These are phyloP conservation scores for Erythrobasidium yunnanense DNA, from an alignment of 768 basidiomycete species.

Conservation along the genomic window DNA sequence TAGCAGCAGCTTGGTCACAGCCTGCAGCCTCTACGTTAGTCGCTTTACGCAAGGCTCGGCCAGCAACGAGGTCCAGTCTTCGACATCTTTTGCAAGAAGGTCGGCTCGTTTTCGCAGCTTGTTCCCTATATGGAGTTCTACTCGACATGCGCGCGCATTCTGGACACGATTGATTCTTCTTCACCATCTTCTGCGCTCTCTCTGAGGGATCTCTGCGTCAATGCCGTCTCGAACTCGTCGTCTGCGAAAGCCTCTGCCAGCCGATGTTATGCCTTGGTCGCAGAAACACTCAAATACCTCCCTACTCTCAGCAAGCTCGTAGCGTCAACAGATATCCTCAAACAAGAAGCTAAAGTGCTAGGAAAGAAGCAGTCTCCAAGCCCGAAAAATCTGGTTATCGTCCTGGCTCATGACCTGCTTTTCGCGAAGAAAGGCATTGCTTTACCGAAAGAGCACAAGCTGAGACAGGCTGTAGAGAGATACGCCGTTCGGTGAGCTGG, in stretches of 20 bases:
- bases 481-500: constrained; percentile 38
- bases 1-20: too few relatives aligned
- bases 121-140: constrained; percentile 27
- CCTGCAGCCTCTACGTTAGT: too few relatives aligned
- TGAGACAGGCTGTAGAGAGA: constrained; percentile 74
- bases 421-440: constrained; percentile 67
- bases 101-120: too few relatives aligned
- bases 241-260: not conserved
- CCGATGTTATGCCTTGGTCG: constrained; percentile 6
- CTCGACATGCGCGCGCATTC: constrained; percentile 12
- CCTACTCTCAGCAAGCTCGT: constrained; percentile 12
- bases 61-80: too few relatives aligned
- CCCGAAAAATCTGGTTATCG: constrained; percentile 56
- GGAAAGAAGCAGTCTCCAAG: constrained; percentile 65
- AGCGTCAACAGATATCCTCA: constrained; percentile 9
- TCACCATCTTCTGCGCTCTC: not conserved
- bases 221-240: not conserved
- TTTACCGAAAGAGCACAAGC: constrained; percentile 85
- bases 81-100: too few relatives aligned
- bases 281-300: constrained; percentile 23
- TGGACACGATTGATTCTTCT: not conserved
- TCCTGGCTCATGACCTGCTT: constrained; percentile 83
- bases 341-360: constrained; percentile 23
- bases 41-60: too few relatives aligned
- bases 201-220: not conserved